Base-by-base conservation (phyloP, 495 filamentous ascomycete genomes). In the Penicillium fimorum region DNA sequence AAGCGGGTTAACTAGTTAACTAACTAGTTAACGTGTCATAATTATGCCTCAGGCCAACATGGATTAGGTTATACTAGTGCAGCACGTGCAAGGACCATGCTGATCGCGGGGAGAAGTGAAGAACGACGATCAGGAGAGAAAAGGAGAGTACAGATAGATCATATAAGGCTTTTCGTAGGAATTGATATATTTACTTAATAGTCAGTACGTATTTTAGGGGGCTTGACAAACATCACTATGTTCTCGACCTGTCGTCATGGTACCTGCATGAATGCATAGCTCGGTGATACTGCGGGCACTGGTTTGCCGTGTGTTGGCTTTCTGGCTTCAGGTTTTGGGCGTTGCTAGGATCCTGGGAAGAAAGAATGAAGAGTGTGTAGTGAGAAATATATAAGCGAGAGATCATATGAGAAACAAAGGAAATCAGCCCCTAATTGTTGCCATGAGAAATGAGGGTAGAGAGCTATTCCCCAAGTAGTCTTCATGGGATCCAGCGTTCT, bases 201-300 rank as follows among this genome's bases (percentile, higher is more conserved):
- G 35, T n/a, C 8, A 38, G 15, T 38, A 22, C 22, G 22, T 22
- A 17, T 6, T 9, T n/a, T 6, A 17, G n/a, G n/a, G 7, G 2
- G 35, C 6, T 4, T 5, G n/a, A 17, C 6, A n/a, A 17, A 3
- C n/a, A 38, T 6, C 3, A 9, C 15, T 17, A 20, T 32, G 45
- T 56, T 32, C 33, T 42, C 50, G 43, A 57, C 2, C 45, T 47
- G 29, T 47, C 47, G 49, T 51, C 37, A 54, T 57, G 37, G 65
- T 68, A 68, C 65, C 65, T 68, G 65, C 65, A 68, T 66, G 61
- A 49, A 30, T 56, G 22, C 52, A 44, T 40, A 42, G 50, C 37
- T 37, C 40, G 30, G 50, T 40, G 32, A 56, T 38, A 30, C 35
- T 20, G 27, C 27, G 32, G 32, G 32, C 32, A 40, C 20, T 15